phyloP scores from a whole-genome alignment of 768 basidiomycete genomes.

The Boletus reticulatus region DNA sequence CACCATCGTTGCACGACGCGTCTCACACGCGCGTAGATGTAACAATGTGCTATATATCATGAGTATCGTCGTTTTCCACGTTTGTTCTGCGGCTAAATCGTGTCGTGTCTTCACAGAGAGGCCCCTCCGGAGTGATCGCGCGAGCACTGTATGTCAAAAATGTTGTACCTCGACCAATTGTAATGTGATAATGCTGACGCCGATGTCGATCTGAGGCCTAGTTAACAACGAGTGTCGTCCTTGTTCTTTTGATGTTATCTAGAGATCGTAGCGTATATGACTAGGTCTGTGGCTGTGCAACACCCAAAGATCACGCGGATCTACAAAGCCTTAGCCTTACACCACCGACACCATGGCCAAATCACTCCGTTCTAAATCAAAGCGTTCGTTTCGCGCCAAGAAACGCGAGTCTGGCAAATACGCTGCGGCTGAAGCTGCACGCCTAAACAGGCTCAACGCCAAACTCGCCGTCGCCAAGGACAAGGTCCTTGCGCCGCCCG shows the following conservation, averaged over 20 bases:
- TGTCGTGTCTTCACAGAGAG: slow-evolving; percentile 57
- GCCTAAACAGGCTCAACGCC: slow-evolving; percentile 65
- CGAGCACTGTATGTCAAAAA: slow-evolving; percentile 5
- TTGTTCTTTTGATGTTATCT: too few species aligned
- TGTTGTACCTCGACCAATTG: slow-evolving; percentile 7
- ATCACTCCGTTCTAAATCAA: slow-evolving; percentile 78
- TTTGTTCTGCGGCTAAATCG: slow-evolving; percentile 18
- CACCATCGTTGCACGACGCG: not conserved
- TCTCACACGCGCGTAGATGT: slow-evolving; percentile 50
- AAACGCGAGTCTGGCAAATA: slow-evolving; percentile 76
- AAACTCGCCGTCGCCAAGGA: slow-evolving; percentile 55
- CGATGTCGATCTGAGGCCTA: slow-evolving; percentile 2
- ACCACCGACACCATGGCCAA: slow-evolving; percentile 55
- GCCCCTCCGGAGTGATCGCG: slow-evolving; percentile 50
- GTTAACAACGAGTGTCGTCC: not conserved
- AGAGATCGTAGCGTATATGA: too few species aligned
- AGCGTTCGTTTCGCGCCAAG: slow-evolving; percentile 72
- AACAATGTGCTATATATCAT: slow-evolving; percentile 97
- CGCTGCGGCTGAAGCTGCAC: slow-evolving; percentile 74
- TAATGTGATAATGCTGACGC: slow-evolving; percentile 2
- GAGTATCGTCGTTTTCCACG: slow-evolving; percentile 43
- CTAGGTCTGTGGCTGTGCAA: slow-evolving; percentile 8
- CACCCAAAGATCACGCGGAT: too few species aligned
- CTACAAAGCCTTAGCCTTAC: not conserved
- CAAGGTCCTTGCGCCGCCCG: slow-evolving; percentile 27